Conservation (phyloP, 805 yeast genomes). For the Kuraishia hungarica region DNA sequence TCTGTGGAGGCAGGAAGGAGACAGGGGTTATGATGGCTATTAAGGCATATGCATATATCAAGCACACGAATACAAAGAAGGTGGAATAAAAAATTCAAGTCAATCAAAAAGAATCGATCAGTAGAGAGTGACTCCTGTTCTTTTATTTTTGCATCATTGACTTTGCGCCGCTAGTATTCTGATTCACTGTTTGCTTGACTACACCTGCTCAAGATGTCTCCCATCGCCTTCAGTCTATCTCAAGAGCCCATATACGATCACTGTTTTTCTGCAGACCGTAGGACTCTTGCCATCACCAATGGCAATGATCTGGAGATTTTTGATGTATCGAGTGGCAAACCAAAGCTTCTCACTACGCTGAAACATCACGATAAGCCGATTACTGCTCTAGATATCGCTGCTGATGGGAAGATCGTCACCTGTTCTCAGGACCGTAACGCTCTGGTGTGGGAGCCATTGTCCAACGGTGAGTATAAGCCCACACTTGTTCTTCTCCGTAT, state of each 20-base stretch:
- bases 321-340: constrained; percentile 45
- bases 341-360: constrained; percentile 57
- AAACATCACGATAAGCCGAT: constrained; percentile 88
- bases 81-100: neutral
- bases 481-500: constrained; percentile 88
- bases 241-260: constrained; percentile 88
- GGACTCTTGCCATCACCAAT: constrained; percentile 71
- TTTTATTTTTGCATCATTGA: neutral
- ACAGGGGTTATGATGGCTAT: too few relatives aligned
- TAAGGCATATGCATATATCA: too few relatives aligned
- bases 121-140: neutral
- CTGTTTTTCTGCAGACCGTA: constrained; percentile 64
- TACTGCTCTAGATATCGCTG: constrained; percentile 88
- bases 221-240: constrained; percentile 55
- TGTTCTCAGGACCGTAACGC: constrained; percentile 98
- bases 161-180: neutral
- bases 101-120: neutral
- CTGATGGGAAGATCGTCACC: constrained; percentile 85
- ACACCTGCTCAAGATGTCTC: constrained; percentile 16
- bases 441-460: constrained; percentile 82
- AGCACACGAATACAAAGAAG: too few relatives aligned
- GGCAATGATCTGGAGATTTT: constrained; percentile 71
- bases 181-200: too few relatives aligned
- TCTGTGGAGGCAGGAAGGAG: too few relatives aligned
- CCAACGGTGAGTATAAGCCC: constrained; percentile 61